Conservation (phyloP, 768 basidiomycete genomes). For the Cystofilobasidium macerans region DNA sequence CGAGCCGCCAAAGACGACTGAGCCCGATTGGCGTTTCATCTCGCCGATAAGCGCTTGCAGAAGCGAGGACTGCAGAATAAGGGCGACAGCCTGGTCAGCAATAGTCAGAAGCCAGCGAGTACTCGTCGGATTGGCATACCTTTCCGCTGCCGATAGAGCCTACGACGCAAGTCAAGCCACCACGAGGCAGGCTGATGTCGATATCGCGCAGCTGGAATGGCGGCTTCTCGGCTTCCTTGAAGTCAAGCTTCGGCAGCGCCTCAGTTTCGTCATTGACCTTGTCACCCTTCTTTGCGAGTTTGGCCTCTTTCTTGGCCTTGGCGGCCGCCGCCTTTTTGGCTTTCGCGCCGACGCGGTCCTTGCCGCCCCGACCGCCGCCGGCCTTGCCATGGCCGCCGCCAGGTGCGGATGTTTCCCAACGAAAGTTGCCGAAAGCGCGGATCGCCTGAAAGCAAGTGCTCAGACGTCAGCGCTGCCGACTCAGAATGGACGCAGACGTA, state of each 20-base stretch:
- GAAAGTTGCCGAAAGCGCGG: constrained; percentile 21
- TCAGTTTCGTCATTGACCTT: constrained; percentile 26
- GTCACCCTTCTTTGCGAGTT: constrained; percentile 28
- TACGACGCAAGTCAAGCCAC: constrained; percentile 33
- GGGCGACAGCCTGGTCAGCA: not conserved
- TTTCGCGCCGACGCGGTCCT: constrained; percentile 24
- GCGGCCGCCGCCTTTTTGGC: constrained; percentile 32
- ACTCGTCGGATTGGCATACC: not conserved
- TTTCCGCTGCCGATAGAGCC: constrained; percentile 37
- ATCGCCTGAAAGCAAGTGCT: not conserved
- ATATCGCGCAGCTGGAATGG: constrained; percentile 49
- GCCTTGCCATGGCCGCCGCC: constrained; percentile 3
- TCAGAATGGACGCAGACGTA: not conserved
- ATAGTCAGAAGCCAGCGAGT: not conserved
- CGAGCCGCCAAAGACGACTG: constrained; percentile 31
- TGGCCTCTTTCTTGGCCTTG: constrained; percentile 24
- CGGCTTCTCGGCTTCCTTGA: constrained; percentile 30
- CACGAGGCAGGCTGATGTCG: constrained; percentile 38
- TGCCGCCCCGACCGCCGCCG: constrained; percentile 20
- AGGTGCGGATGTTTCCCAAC: constrained; percentile 15
- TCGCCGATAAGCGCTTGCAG: constrained; percentile 34
- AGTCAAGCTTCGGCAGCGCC: constrained; percentile 14
- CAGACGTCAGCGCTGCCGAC: not conserved
- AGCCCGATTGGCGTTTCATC: constrained; percentile 28
- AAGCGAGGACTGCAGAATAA: constrained; percentile 28